Evolutionary conservation across 495 filamentous ascomycete genomes (phyloP).

Genomic region (Podospora fimiseda): DNA sequence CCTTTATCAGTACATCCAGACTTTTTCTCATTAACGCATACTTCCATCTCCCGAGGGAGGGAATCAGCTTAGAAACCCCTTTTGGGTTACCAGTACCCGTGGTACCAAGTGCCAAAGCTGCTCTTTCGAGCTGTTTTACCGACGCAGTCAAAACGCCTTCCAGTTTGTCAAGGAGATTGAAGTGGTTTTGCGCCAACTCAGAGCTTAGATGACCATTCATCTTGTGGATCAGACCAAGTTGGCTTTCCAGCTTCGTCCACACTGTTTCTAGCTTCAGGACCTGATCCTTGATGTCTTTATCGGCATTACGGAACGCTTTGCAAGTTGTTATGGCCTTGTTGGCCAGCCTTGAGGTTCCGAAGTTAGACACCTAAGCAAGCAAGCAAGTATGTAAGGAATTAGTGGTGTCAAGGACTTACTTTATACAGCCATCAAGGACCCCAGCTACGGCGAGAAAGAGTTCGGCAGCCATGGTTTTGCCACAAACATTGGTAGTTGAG

Average conservation of each 20-base stretch:
- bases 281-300: not conserved
- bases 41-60: not conserved
- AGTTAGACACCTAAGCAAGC: not conserved
- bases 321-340: not conserved
- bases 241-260: not conserved
- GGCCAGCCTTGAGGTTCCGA: not conserved
- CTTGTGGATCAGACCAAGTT: not conserved
- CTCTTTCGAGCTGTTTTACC: not conserved
- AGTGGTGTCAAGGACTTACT: not conserved
- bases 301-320: not conserved
- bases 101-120: not conserved
- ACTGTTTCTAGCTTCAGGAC: not conserved
- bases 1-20: not conserved
- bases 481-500: too few relatives aligned
- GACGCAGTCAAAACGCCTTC: not conserved
- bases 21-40: not conserved
- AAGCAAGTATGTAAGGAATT: not conserved
- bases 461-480: not conserved
- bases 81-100: not conserved
- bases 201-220: slow-evolving; percentile 1
- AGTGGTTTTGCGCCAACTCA: not conserved
- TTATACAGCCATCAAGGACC: not conserved
- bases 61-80: not conserved
- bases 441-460: not conserved
- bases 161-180: not conserved